Evolutionary conservation across 73 alveolate genomes (phyloP).

Genomic region (Paramecium caudatum): DNA sequence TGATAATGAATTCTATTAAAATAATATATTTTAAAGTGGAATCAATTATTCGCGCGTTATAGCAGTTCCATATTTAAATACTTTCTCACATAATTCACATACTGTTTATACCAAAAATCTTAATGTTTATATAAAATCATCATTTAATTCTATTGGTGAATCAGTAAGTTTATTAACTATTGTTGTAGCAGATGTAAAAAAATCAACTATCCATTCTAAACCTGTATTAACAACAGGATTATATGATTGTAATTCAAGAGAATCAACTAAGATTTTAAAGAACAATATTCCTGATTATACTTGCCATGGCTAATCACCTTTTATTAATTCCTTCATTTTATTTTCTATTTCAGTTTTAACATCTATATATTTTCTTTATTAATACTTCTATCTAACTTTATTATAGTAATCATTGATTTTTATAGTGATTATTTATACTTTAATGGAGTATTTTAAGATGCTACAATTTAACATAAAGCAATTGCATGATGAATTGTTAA

Average conservation of each 20-base stretch:
- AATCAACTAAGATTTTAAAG: neutral
- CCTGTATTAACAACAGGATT: neutral
- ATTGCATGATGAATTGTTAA: slow-evolving; percentile 15
- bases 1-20: neutral
- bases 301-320: neutral
- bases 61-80: neutral
- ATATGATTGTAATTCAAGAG: neutral
- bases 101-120: neutral
- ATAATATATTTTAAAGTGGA: slow-evolving; percentile 17
- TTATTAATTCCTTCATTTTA: slow-evolving; percentile 12
- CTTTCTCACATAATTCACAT: slow-evolving; percentile 27
- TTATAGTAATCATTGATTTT: neutral
- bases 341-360: slow-evolving; percentile 24
- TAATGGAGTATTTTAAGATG: neutral
- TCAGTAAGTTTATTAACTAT: neutral
- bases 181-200: neutral
- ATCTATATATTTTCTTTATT: neutral
- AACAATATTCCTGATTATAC: slow-evolving; percentile 13
- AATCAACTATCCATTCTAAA: slow-evolving; percentile 25
- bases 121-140: neutral
- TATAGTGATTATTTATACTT: neutral
- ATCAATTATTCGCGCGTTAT: neutral
- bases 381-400: neutral
- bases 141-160: neutral
- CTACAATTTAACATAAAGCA: neutral